phyloP scores from a whole-genome alignment of 2,329 filamentous ascomycete species.

The Pseudogymnoascus sp. region DNA sequence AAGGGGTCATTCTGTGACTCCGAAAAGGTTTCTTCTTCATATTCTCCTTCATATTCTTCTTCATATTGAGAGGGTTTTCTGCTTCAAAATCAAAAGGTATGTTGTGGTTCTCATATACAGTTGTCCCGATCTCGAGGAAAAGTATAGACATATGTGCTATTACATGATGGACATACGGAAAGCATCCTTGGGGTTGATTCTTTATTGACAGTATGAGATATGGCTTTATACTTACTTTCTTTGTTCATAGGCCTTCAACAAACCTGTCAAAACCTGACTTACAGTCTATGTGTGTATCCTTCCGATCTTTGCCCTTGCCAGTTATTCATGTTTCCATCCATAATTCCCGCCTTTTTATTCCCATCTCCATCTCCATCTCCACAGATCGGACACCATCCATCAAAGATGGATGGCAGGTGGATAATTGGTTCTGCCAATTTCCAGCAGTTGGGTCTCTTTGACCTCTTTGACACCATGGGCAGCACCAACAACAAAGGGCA shows the following conservation, averaged over 20 bases:
- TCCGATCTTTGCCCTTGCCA: neutral
- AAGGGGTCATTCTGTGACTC: neutral
- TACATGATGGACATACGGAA: neutral
- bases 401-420: neutral
- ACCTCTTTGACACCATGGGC: neutral
- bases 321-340: neutral
- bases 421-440: neutral
- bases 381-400: neutral
- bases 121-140: neutral
- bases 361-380: neutral
- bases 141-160: neutral
- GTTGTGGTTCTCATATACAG: neutral
- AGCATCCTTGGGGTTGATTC: neutral
- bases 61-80: neutral
- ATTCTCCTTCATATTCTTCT: neutral
- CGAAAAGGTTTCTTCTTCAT: neutral
- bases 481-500: neutral
- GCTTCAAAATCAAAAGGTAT: neutral
- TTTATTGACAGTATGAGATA: neutral
- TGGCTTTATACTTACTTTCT: neutral
- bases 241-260: neutral
- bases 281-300: neutral
- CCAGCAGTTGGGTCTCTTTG: neutral
- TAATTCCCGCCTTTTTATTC: neutral
- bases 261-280: neutral